These are phyloP conservation scores for Boletus subcaerulescens DNA, from an alignment of 768 basidiomycete genomes.

Conservation along the genomic window DNA sequence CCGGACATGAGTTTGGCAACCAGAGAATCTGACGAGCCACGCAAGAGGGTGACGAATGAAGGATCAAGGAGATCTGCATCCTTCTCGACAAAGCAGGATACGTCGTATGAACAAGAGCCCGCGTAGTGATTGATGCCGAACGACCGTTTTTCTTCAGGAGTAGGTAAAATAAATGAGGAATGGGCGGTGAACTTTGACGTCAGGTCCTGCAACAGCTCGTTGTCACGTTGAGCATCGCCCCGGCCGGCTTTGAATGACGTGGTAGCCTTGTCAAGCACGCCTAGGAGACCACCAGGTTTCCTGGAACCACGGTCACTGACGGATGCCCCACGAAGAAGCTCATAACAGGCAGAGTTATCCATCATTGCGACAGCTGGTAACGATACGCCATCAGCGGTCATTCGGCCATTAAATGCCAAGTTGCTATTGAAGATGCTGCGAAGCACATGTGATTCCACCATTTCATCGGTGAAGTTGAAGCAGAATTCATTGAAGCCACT, in stretches of 20 bases:
- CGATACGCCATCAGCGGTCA: conserved; percentile 50
- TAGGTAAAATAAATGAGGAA: conserved; percentile 46
- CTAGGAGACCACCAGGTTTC: conserved; percentile 59
- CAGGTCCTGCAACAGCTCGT: conserved; percentile 50
- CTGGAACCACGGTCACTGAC: conserved; percentile 43
- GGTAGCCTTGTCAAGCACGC: conserved; percentile 50
- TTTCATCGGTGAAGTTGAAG: conserved; percentile 57
- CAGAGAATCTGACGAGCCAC: conserved; percentile 50
- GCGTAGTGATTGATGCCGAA: conserved; percentile 66
- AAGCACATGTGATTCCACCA: conserved; percentile 56
- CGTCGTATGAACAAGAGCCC: conserved; percentile 53
- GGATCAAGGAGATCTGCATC: conserved; percentile 54
- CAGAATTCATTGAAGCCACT: conserved; percentile 62
- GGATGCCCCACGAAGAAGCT: conserved; percentile 55
- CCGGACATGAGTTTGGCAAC: conserved; percentile 62
- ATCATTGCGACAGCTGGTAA: conserved; percentile 46
- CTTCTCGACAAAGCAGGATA: conserved; percentile 45
- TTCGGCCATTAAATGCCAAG: conserved; percentile 42
- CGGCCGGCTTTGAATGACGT: conserved; percentile 51
- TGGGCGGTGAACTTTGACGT: conserved; percentile 45
- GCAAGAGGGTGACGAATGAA: conserved; percentile 51
- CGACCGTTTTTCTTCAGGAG: conserved; percentile 31
- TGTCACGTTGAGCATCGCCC: conserved; percentile 44
- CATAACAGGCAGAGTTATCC: conserved; percentile 55
- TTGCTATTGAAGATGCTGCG: conserved; percentile 51